Percentiles rank a stretch among this genome's conserved stretches.
Evolutionary conservation across 2,329 filamentous ascomycete genomes (phyloP).

Genomic region (Parascedosporium putredinis): DNA sequence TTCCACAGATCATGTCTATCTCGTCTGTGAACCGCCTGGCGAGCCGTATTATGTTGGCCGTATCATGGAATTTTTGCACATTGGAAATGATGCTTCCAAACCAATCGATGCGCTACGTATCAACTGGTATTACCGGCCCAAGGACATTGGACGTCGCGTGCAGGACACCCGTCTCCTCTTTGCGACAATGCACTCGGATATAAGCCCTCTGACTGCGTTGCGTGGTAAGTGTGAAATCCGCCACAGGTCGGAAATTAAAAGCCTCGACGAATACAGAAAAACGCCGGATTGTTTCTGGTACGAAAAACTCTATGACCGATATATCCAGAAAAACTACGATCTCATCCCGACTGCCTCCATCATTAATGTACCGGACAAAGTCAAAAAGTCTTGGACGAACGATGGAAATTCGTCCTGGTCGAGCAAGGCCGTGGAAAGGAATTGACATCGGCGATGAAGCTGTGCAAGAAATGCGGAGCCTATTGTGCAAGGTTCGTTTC

Average conservation of each 20-base stretch:
- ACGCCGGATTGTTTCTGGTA: slow-evolving; percentile 88
- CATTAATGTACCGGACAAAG: slow-evolving; percentile 89
- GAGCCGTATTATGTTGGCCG: slow-evolving; percentile 96
- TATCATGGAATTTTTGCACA: slow-evolving; percentile 95
- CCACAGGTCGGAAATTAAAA: slow-evolving; percentile 76
- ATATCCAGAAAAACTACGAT: slow-evolving; percentile 96
- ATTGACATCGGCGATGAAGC: slow-evolving; percentile 89
- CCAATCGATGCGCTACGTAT: slow-evolving; percentile 81
- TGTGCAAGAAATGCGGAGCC: slow-evolving; percentile 81
- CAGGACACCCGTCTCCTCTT: slow-evolving; percentile 86
- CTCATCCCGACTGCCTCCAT: slow-evolving; percentile 85
- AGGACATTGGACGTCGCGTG: slow-evolving; percentile 87
- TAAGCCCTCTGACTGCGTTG: slow-evolving; percentile 81
- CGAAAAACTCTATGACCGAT: slow-evolving; percentile 94
- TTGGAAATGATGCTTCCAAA: slow-evolving; percentile 59
- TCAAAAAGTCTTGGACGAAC: slow-evolving; percentile 94
- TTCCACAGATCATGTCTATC: slow-evolving; percentile 65
- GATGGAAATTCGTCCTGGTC: slow-evolving; percentile 93
- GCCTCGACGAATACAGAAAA: slow-evolving; percentile 76
- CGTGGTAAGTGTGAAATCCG: slow-evolving; percentile 87
- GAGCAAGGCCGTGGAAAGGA: slow-evolving; percentile 92
- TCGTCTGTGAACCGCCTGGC: slow-evolving; percentile 92
- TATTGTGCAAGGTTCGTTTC: slow-evolving; percentile 76
- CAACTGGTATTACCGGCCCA: slow-evolving; percentile 97
- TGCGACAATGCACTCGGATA: slow-evolving; percentile 97